These are phyloP conservation scores for Malus sieversii DNA, from an alignment of 306 rosid species.

Conservation along the genomic window DNA sequence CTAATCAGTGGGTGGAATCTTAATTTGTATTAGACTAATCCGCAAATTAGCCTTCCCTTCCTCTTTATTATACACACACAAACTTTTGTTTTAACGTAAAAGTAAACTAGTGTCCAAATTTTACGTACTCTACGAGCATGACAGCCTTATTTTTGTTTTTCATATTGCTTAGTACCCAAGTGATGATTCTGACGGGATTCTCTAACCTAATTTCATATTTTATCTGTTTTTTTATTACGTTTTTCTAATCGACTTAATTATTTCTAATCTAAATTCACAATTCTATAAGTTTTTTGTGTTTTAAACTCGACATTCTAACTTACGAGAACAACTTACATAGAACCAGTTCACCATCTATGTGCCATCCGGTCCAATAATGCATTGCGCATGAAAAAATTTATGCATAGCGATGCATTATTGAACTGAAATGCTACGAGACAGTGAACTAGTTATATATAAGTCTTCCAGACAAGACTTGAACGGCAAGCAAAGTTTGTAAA, in stretches of 20 bases:
- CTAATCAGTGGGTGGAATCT: background rate
- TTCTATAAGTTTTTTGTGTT: too few relatives aligned
- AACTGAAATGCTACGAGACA: too few relatives aligned
- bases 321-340: too few relatives aligned
- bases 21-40: background rate
- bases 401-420: background rate
- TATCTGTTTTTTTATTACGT: background rate
- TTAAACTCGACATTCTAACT: background rate
- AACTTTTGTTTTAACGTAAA: background rate
- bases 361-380: rapidly evolving
- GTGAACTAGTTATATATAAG: background rate
- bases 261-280: too few relatives aligned
- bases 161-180: background rate
- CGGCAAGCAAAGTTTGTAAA: constrained; percentile 2
- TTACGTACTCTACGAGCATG: background rate
- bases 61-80: background rate
- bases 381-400: too few relatives aligned
- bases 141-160: background rate
- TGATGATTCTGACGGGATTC: background rate
- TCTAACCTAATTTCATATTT: background rate
- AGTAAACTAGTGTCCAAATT: background rate
- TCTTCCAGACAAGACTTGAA: background rate
- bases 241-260: too few relatives aligned
- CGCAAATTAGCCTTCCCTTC: background rate
- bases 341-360: too few relatives aligned